These are phyloP conservation scores for Backusella westeae DNA, from an alignment of 192 early-diverging fungal species.

Conservation along the genomic window DNA sequence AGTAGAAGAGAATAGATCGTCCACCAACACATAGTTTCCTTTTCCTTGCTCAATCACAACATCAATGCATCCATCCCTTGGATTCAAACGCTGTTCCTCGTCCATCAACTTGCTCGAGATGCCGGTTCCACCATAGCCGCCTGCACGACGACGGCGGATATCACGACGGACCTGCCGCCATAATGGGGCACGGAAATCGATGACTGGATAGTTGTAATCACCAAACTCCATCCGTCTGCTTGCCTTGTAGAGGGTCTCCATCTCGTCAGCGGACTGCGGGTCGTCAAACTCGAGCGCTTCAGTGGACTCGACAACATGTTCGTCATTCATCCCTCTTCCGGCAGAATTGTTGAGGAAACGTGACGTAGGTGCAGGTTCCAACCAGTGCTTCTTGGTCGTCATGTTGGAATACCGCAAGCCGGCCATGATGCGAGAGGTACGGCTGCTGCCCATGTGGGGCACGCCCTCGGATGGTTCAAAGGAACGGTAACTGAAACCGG, in stretches of 20 bases:
- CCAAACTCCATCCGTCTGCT: slow-evolving; percentile 46
- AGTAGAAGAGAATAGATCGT: neutral
- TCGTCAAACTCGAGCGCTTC: slow-evolving; percentile 37
- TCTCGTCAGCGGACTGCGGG: slow-evolving; percentile 36
- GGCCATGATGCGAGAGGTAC: slow-evolving; percentile 58
- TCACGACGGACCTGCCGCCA: slow-evolving; percentile 25
- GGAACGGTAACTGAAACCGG: slow-evolving; percentile 73
- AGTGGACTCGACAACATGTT: neutral
- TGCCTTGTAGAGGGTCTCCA: slow-evolving; percentile 40
- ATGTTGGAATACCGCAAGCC: slow-evolving; percentile 52
- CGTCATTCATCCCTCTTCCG: slow-evolving; percentile 21
- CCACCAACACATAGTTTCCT: slow-evolving; percentile 12
- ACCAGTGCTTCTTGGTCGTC: slow-evolving; percentile 53
- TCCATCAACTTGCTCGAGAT: neutral
- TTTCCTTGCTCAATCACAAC: slow-evolving; percentile 21
- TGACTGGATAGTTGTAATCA: slow-evolving; percentile 55
- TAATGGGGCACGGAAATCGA: slow-evolving; percentile 38
- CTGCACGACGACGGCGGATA: neutral
- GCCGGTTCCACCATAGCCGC: slow-evolving; percentile 15
- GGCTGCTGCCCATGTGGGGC: slow-evolving; percentile 51
- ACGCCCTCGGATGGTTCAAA: slow-evolving; percentile 75
- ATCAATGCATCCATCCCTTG: slow-evolving; percentile 23
- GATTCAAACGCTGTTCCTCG: neutral
- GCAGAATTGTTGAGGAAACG: slow-evolving; percentile 12
- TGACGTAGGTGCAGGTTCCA: slow-evolving; percentile 40